phyloP scores from a whole-genome alignment of 2,329 filamentous ascomycete species.

The Neofusicoccum laricinum region DNA sequence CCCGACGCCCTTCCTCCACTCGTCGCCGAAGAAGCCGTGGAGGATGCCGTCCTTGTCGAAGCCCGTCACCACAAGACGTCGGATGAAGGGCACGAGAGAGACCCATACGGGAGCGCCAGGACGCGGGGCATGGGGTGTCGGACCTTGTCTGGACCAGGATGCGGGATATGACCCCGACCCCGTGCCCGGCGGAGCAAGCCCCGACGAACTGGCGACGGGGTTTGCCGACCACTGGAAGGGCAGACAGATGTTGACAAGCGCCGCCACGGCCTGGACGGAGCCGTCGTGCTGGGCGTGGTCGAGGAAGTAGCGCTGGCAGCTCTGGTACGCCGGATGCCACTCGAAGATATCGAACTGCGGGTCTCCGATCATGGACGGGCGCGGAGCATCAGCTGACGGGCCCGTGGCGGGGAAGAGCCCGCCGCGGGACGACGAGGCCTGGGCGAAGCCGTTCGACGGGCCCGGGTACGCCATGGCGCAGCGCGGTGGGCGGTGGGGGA shows the following conservation, averaged over 20 bases:
- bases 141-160: constrained; percentile 42
- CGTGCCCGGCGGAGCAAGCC: constrained; percentile 28
- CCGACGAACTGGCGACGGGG: constrained; percentile 44
- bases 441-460: constrained; percentile 15
- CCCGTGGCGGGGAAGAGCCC: constrained; percentile 12
- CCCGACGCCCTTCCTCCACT: constrained; percentile 78
- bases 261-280: constrained; percentile 81
- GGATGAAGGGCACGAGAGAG: constrained; percentile 82
- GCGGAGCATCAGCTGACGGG: constrained; percentile 13
- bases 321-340: constrained; percentile 90
- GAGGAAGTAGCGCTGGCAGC: constrained; percentile 86
- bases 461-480: constrained; percentile 16
- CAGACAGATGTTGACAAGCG: constrained; percentile 86
- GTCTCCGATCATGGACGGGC: constrained; percentile 33
- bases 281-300: constrained; percentile 83
- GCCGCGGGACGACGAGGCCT: constrained; percentile 15
- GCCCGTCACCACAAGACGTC: constrained; percentile 84
- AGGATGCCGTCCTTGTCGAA: constrained; percentile 85
- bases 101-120: constrained; percentile 46
- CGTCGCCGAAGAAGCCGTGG: constrained; percentile 94
- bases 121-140: constrained; percentile 37
- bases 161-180: constrained; percentile 22
- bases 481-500: too few relatives aligned
- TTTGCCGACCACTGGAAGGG: constrained; percentile 70
- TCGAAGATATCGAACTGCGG: constrained; percentile 75